phyloP scores from a whole-genome alignment of 495 filamentous ascomycete genomes.

The Platismatia glauca region DNA sequence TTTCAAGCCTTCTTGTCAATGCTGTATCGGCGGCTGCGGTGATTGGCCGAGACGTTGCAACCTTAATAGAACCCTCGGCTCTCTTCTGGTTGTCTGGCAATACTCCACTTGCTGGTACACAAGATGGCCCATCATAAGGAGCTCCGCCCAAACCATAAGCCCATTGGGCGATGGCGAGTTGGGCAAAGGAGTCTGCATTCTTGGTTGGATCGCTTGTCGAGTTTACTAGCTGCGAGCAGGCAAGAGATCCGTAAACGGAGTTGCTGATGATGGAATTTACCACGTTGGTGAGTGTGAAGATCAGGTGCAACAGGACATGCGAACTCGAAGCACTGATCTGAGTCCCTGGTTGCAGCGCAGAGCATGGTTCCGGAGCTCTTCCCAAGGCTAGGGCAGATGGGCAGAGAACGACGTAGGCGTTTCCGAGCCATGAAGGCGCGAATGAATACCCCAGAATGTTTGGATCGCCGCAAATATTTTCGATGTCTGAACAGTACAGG shows the following conservation, averaged over 20 bases:
- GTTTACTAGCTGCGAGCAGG: conserved; percentile 1
- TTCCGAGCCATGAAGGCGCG: conserved; percentile 10
- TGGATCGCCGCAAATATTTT: conserved; percentile 1
- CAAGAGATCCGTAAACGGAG: conserved; percentile 2
- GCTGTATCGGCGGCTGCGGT: too few relatives aligned
- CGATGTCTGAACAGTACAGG: conserved; percentile 5
- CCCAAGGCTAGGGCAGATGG: conserved; percentile 3
- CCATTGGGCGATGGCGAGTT: conserved; percentile 18
- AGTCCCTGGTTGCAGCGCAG: background rate
- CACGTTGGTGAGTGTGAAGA: conserved; percentile 12
- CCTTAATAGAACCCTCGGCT: background rate
- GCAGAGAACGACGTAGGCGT: conserved; percentile 10
- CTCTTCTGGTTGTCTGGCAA: conserved; percentile 3
- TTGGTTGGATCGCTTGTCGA: background rate
- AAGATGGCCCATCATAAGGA: conserved; percentile 8
- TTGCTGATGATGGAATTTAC: background rate
- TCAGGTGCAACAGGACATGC: conserved; percentile 13
- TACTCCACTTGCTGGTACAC: background rate
- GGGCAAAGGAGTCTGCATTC: conserved; percentile 15
- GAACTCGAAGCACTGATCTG: conserved; percentile 7
- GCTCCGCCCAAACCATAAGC: conserved; percentile 12
- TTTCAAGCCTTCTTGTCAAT: too few relatives aligned
- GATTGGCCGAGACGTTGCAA: too few relatives aligned
- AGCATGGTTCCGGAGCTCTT: conserved; percentile 9
- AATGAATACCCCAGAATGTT: conserved; percentile 15